Conservation (phyloP, 495 filamentous ascomycete species). For the Penicillium paradoxum region DNA sequence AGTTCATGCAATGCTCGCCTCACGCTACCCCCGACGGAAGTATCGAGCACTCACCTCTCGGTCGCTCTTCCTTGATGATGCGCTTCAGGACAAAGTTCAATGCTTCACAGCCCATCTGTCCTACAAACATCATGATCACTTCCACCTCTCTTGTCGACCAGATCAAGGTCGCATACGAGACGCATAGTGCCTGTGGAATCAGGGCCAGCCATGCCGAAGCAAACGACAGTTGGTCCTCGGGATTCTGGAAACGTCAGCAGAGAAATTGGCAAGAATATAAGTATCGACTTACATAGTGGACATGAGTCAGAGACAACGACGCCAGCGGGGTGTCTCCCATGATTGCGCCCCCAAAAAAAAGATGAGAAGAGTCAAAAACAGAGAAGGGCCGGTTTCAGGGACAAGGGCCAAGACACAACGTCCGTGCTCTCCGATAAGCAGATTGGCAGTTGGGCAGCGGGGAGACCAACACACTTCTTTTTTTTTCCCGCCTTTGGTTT, state of each 20-base stretch:
- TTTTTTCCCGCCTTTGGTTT: too few relatives aligned
- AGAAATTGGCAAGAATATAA: background rate
- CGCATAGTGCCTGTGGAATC: conserved; percentile 81
- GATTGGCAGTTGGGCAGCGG: background rate
- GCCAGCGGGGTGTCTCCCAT: conserved; percentile 73
- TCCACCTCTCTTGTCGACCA: conserved; percentile 90
- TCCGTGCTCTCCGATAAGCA: background rate
- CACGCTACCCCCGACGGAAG: background rate
- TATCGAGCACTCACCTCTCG: conserved; percentile 50
- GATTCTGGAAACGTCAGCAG: conserved; percentile 58
- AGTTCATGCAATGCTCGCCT: background rate
- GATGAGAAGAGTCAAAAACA: background rate
- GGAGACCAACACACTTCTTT: background rate
- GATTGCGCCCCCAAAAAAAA: background rate
- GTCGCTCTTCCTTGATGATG: conserved; percentile 85
- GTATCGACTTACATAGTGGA: conserved; percentile 72
- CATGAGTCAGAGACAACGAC: conserved; percentile 89
- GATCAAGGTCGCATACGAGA: conserved; percentile 83
- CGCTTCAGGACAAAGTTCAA: conserved; percentile 88
- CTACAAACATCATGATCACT: conserved; percentile 82
- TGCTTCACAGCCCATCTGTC: conserved; percentile 91
- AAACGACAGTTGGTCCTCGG: conserved; percentile 77
- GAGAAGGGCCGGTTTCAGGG: background rate
- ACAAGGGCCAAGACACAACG: background rate
- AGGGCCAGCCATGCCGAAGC: conserved; percentile 90